phyloP scores from a whole-genome alignment of 495 filamentous ascomycete species.

The Schizothecium vesticola region DNA sequence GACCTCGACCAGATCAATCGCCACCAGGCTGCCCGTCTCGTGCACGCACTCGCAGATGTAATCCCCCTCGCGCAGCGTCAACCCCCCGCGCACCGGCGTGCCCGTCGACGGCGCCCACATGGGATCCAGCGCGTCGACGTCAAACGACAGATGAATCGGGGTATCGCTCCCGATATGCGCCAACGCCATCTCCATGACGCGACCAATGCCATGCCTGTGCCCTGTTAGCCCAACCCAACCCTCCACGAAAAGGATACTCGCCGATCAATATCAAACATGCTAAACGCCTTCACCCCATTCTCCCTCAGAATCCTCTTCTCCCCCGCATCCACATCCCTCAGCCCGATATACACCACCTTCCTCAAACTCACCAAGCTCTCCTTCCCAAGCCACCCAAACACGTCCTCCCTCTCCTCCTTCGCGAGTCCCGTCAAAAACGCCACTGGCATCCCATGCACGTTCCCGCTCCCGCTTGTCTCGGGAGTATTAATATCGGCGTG shows the following conservation, averaged over 20 bases:
- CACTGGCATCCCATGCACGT: slow-evolving; percentile 98
- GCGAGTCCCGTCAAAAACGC: slow-evolving; percentile 84
- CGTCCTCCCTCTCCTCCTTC: slow-evolving; percentile 60
- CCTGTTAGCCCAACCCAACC: slow-evolving; percentile 11
- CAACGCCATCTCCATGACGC: slow-evolving; percentile 95
- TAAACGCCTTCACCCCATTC: slow-evolving; percentile 89
- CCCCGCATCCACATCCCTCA: slow-evolving; percentile 83
- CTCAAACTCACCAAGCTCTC: slow-evolving; percentile 55
- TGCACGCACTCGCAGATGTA: slow-evolving; percentile 97
- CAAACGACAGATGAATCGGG: slow-evolving; percentile 94
- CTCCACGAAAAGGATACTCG: slow-evolving; percentile 29
- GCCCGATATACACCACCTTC: slow-evolving; percentile 95
- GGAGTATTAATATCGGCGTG: slow-evolving; percentile 97
- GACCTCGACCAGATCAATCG: slow-evolving; percentile 93
- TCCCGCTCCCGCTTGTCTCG: slow-evolving; percentile 81
- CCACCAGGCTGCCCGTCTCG: slow-evolving; percentile 83
- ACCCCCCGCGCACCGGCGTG: slow-evolving; percentile 88
- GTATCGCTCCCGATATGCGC: slow-evolving; percentile 90
- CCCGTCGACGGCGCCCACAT: slow-evolving; percentile 95
- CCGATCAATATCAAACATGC: slow-evolving; percentile 97
- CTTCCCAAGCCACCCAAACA: slow-evolving; percentile 83
- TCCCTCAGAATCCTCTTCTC: slow-evolving; percentile 90
- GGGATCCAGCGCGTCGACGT: slow-evolving; percentile 94
- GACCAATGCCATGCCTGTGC: slow-evolving; percentile 78
- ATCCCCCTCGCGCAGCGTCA: slow-evolving; percentile 94